phyloP scores from a whole-genome alignment of 2,329 filamentous ascomycete genomes.

The Venturiaceae sp. region DNA sequence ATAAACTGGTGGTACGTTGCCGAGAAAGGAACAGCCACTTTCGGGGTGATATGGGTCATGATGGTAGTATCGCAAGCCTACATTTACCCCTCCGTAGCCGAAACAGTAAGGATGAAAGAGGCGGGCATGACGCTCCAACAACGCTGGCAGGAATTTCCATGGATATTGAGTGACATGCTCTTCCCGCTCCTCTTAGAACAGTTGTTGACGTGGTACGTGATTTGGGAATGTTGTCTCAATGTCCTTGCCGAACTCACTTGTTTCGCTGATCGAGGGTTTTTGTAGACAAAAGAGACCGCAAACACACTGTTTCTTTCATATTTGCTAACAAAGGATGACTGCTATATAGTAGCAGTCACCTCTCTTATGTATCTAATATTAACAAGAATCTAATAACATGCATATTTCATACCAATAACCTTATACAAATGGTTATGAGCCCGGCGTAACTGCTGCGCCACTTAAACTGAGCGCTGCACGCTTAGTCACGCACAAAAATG shows the following conservation, averaged over 20 bases:
- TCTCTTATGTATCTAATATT: too few relatives aligned
- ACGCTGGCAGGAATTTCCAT: slow-evolving; percentile 60
- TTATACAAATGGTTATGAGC: too few relatives aligned
- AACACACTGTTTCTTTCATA: too few relatives aligned
- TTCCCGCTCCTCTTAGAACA: slow-evolving; percentile 77
- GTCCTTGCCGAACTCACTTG: slow-evolving; percentile 65
- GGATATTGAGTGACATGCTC: slow-evolving; percentile 63
- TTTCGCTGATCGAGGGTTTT: slow-evolving; percentile 72
- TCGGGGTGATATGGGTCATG: slow-evolving; percentile 70
- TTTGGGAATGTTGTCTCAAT: slow-evolving; percentile 62
- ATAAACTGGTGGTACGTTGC: slow-evolving; percentile 68
- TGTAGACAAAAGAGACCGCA: too few relatives aligned
- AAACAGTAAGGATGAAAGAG: slow-evolving; percentile 58
- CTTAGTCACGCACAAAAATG: too few relatives aligned
- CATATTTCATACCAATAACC: too few relatives aligned
- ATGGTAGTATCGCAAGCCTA: slow-evolving; percentile 66
- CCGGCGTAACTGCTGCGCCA: too few relatives aligned
- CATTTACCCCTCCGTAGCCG: slow-evolving; percentile 66
- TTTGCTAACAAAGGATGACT: too few relatives aligned
- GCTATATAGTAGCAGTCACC: too few relatives aligned
- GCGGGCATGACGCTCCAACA: slow-evolving; percentile 49
- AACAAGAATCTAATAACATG: too few relatives aligned
- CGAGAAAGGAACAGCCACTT: slow-evolving; percentile 60
- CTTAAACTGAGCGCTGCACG: too few relatives aligned
- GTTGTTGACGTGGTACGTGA: slow-evolving; percentile 68